These are phyloP conservation scores for Pseudoscleropodium purum DNA, from an alignment of 225 moss, liverwort and hornwort species.

Conservation along the genomic window DNA sequence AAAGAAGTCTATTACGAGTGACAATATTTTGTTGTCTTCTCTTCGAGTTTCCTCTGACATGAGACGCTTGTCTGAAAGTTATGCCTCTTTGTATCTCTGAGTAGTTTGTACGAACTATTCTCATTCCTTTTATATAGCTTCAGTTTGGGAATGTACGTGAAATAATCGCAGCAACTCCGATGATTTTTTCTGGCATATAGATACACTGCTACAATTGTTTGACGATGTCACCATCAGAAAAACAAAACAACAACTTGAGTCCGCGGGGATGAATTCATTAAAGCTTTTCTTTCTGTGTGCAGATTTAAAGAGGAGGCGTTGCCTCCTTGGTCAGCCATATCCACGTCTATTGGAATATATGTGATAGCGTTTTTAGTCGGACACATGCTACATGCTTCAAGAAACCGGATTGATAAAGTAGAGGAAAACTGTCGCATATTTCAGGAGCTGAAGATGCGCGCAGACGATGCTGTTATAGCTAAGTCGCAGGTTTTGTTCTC, in stretches of 20 bases:
- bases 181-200: neutral
- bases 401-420: conserved; percentile 46
- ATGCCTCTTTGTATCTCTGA: neutral
- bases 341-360: conserved; percentile 36
- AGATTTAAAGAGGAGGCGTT: conserved; percentile 54
- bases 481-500: conserved; percentile 42
- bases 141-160: neutral
- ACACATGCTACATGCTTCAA: conserved; percentile 52
- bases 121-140: neutral
- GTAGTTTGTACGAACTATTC: neutral
- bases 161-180: neutral
- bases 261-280: neutral
- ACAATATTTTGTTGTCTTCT: neutral
- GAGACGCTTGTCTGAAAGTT: neutral
- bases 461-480: conserved; percentile 57
- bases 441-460: conserved; percentile 43
- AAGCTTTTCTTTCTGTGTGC: conserved; percentile 6
- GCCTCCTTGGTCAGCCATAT: conserved; percentile 52
- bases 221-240: neutral
- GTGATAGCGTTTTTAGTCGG: conserved; percentile 52
- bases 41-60: neutral
- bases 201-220: neutral
- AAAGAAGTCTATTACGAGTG: neutral
- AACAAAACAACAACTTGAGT: neutral
- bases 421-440: conserved; percentile 58